Evolutionary conservation across 2,329 filamentous ascomycete species (phyloP).

Genomic region (Cordyceps militaris): DNA sequence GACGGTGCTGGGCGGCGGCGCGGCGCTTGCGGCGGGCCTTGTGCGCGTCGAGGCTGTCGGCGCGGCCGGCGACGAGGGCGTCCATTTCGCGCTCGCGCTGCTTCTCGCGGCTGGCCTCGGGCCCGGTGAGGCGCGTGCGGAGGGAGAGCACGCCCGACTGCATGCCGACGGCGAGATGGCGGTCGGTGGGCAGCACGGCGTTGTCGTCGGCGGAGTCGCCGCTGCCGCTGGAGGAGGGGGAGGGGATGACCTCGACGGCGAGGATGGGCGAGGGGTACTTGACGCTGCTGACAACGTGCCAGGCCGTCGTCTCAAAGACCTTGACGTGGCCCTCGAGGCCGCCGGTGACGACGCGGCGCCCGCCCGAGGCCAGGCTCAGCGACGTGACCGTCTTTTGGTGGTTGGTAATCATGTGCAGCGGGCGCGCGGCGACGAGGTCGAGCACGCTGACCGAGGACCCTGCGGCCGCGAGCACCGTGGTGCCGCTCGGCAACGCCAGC

Average conservation of each 20-base stretch:
- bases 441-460: slow-evolving; percentile 85
- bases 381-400: slow-evolving; percentile 97
- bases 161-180: slow-evolving; percentile 92
- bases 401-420: slow-evolving; percentile 78
- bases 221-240: neutral
- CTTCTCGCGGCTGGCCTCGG: slow-evolving; percentile 68
- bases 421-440: slow-evolving; percentile 85
- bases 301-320: slow-evolving; percentile 85
- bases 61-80: slow-evolving; percentile 67
- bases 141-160: slow-evolving; percentile 87
- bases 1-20: slow-evolving; percentile 39
- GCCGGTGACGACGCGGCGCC: slow-evolving; percentile 75
- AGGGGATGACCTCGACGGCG: slow-evolving; percentile 64
- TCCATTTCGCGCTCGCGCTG: slow-evolving; percentile 81
- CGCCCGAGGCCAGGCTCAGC: slow-evolving; percentile 72
- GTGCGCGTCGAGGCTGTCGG: slow-evolving; percentile 70
- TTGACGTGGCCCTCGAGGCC: slow-evolving; percentile 95
- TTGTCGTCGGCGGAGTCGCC: slow-evolving; percentile 19
- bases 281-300: slow-evolving; percentile 92
- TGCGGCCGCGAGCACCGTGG: slow-evolving; percentile 75
- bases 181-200: slow-evolving; percentile 58
- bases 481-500: slow-evolving; percentile 79
- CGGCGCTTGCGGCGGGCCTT: slow-evolving; percentile 61
- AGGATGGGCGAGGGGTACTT: slow-evolving; percentile 93
- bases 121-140: slow-evolving; percentile 77